Evolutionary conservation across 2,329 filamentous ascomycete genomes (phyloP).

Genomic region (Fusarium marasasianum): DNA sequence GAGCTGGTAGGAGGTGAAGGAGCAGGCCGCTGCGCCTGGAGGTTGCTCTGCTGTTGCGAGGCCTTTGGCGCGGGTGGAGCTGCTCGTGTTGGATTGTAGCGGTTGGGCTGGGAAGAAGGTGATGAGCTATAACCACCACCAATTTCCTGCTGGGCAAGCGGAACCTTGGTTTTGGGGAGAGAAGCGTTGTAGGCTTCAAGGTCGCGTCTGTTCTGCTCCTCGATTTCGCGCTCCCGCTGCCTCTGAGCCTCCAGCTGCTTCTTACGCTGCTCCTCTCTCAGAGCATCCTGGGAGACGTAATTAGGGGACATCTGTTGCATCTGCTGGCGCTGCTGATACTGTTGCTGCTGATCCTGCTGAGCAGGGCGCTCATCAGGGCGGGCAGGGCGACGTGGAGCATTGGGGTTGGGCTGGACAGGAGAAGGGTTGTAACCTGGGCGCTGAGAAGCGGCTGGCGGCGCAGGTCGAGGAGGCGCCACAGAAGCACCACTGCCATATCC

Average conservation of each 20-base stretch:
- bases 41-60: constrained; percentile 61
- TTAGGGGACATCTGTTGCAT: constrained; percentile 66
- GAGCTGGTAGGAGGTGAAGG: constrained; percentile 68
- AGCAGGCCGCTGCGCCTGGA: constrained; percentile 81
- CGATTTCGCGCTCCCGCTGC: constrained; percentile 60
- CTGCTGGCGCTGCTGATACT: constrained; percentile 65
- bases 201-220: constrained; percentile 77
- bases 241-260: constrained; percentile 69
- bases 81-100: constrained; percentile 87
- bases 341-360: constrained; percentile 56
- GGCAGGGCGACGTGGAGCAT: constrained; percentile 57
- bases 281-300: constrained; percentile 61
- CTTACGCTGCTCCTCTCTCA: constrained; percentile 67
- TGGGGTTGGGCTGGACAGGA: constrained; percentile 49
- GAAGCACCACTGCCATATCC: constrained; percentile 65
- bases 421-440: constrained; percentile 54
- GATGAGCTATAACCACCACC: constrained; percentile 66
- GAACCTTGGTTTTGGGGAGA: constrained; percentile 81
- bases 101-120: constrained; percentile 60
- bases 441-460: constrained; percentile 59
- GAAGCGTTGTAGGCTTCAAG: constrained; percentile 90
- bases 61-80: constrained; percentile 81
- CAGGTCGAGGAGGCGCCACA: constrained; percentile 75
- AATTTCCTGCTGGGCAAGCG: constrained; percentile 89
- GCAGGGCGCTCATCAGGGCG: constrained; percentile 49